Evolutionary conservation across 371 early-diverging fungal species (phyloP), one percentile per base, ranked within the genome.

Genomic region (Nematocida minor): DNA sequence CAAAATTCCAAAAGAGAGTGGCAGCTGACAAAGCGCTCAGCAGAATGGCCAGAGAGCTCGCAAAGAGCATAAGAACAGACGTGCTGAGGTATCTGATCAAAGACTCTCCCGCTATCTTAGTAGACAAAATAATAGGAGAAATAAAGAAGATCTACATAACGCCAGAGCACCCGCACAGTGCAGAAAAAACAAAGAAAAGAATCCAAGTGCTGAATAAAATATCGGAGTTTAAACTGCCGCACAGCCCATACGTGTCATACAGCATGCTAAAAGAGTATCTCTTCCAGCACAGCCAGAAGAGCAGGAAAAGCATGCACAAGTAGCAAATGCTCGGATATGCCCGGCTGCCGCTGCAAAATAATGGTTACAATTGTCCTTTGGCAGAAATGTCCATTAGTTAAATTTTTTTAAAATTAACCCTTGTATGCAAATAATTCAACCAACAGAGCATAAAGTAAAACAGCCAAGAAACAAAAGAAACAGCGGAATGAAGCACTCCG

Each of bases 401-500:
- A 42, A 29, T 60, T 60, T 70, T 70, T 77, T 77, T 41, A 22
- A 47, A 54, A 6, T 7, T 49, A 41, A 16, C 78, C 78, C 78
- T 54, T 66, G 64, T 49, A 53, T 63, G 53, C 47, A 71, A 44
- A 27, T 48, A 63, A 41, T 71, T 18, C 44, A 71, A 49, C 79
- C 41, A 46, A 64, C 22, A 44, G 66, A 77, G 31, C 44, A 66
- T 31, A 66, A 67, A 42, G 25, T 14, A 25, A 79, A 66, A 42
- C 22, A 27, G 7, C 79, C 79, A 66, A 79, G 40, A 51, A 66
- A 67, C 47, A 74, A 48, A 42, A 74, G 77, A 64, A 36, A 22
- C 6, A 22, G 0, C 25, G 77, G 77, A 2, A 25, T n/a, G 27
- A 74, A 64, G 48, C 77, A 74, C 66, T 51, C 48, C 9, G 41